Percentiles rank a stretch among this genome's conserved stretches.
Conservation (phyloP, 495 filamentous ascomycete species). For the Margaritispora aquatica region DNA sequence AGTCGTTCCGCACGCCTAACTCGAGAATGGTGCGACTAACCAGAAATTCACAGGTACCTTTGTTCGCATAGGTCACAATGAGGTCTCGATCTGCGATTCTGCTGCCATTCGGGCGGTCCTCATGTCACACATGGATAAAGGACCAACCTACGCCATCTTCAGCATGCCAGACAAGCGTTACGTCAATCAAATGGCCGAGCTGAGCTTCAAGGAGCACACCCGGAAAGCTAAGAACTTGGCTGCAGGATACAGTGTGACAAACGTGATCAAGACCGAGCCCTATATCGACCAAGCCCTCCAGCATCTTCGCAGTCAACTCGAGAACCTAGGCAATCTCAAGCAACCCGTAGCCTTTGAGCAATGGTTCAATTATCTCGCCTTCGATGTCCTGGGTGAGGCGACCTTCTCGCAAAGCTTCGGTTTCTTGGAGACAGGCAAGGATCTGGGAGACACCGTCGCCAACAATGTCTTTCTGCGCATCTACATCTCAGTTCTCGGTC, state of each 20-base stretch:
- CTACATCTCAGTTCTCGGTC: constrained; percentile 31
- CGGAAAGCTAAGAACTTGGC: constrained; percentile 31
- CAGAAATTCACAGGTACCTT: constrained; percentile 30
- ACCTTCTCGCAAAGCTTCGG: constrained; percentile 31
- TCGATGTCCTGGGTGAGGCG: constrained; percentile 30
- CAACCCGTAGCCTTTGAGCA: constrained; percentile 26
- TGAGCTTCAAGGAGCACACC: constrained; percentile 30
- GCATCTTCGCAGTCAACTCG: constrained; percentile 27
- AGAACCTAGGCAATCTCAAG: constrained; percentile 20
- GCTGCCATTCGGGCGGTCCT: constrained; percentile 33
- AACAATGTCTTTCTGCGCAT: constrained; percentile 6
- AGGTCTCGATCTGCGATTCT: constrained; percentile 42
- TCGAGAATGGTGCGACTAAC: neutral
- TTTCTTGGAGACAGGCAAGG: constrained; percentile 33
- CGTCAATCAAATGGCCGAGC: constrained; percentile 38
- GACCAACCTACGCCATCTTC: constrained; percentile 19
- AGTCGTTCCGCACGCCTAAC: neutral
- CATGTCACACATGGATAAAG: constrained; percentile 23
- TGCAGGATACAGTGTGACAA: constrained; percentile 33
- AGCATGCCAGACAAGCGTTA: constrained; percentile 35
- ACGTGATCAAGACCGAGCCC: constrained; percentile 34
- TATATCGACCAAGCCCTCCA: constrained; percentile 32
- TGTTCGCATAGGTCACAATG: constrained; percentile 41
- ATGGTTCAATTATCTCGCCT: constrained; percentile 35
- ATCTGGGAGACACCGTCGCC: constrained; percentile 34